These are phyloP conservation scores for Schizothecium vesticola DNA, from an alignment of 495 filamentous ascomycete species.

Conservation along the genomic window DNA sequence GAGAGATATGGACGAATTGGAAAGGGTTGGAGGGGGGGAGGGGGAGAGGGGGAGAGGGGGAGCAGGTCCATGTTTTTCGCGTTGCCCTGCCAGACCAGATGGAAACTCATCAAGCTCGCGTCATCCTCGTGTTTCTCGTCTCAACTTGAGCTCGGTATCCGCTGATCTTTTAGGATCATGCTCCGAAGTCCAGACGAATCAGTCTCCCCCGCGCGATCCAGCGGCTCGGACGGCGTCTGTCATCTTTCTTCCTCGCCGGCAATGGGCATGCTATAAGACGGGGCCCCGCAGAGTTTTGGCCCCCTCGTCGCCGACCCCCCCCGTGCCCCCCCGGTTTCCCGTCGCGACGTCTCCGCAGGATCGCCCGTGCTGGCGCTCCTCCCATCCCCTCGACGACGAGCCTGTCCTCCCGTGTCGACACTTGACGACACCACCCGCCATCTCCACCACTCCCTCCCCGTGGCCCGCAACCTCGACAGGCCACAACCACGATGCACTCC, in stretches of 20 bases:
- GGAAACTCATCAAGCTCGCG: background rate
- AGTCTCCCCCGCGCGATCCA: background rate
- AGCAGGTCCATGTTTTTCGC: background rate
- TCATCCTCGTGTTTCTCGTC: background rate
- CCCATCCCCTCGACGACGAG: background rate
- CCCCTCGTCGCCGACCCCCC: background rate
- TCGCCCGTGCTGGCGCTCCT: background rate
- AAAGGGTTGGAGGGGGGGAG: too few species aligned
- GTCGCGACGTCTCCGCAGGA: background rate
- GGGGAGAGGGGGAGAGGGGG: background rate
- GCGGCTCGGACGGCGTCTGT: background rate
- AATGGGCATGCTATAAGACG: background rate
- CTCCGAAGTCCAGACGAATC: background rate
- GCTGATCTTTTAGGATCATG: background rate
- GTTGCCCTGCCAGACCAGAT: background rate
- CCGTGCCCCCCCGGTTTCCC: background rate
- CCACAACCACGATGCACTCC: conserved; percentile 14
- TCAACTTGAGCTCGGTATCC: background rate
- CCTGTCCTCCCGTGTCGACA: background rate
- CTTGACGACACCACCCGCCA: background rate
- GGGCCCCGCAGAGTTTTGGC: background rate
- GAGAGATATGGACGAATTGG: background rate
- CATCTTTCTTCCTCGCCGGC: background rate
- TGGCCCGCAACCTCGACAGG: background rate
- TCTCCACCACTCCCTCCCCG: background rate